phyloP scores from a whole-genome alignment of 306 rosid species.

The apple (Malus domestica) region DNA sequence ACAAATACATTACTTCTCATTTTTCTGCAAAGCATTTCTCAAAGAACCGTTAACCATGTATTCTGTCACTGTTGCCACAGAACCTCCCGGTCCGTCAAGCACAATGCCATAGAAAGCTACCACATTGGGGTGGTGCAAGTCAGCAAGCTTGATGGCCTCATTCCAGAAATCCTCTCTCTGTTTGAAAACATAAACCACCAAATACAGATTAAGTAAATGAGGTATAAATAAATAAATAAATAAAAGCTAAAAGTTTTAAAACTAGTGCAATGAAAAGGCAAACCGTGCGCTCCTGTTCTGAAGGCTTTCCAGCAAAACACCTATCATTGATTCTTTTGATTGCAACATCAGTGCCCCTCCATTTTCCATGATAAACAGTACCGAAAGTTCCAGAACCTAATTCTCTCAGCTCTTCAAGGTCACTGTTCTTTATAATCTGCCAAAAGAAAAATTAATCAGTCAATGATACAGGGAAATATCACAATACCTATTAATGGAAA shows the following conservation, averaged over 20 bases:
- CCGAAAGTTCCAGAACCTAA: constrained; percentile 88
- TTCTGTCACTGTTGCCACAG: constrained; percentile 95
- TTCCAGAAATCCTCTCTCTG: constrained; percentile 96
- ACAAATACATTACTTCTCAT: constrained; percentile 48
- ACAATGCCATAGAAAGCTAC: constrained; percentile 92
- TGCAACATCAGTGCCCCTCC: constrained; percentile 96
- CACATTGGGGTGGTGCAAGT: constrained; percentile 94
- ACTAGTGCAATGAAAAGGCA: constrained; percentile 11
- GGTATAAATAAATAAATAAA: background rate
- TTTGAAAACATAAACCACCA: constrained; percentile 6
- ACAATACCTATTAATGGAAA: background rate
- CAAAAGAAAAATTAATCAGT: constrained; percentile 3
- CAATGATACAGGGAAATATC: constrained; percentile 12
- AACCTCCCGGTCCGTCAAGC: constrained; percentile 84
- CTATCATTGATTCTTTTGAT: constrained; percentile 85
- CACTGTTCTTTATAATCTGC: constrained; percentile 72
- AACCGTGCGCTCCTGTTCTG: constrained; percentile 90
- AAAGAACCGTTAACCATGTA: constrained; percentile 91
- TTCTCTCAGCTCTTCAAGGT: constrained; percentile 80
- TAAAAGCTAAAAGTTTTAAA: background rate
- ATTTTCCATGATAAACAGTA: constrained; percentile 90
- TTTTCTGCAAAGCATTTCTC: constrained; percentile 75
- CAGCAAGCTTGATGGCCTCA: constrained; percentile 94
- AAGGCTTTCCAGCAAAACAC: constrained; percentile 87
- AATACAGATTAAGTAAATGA: background rate